Conservation (phyloP, 2,329 filamentous ascomycete genomes). For the Pestalotiopsis sp. region DNA sequence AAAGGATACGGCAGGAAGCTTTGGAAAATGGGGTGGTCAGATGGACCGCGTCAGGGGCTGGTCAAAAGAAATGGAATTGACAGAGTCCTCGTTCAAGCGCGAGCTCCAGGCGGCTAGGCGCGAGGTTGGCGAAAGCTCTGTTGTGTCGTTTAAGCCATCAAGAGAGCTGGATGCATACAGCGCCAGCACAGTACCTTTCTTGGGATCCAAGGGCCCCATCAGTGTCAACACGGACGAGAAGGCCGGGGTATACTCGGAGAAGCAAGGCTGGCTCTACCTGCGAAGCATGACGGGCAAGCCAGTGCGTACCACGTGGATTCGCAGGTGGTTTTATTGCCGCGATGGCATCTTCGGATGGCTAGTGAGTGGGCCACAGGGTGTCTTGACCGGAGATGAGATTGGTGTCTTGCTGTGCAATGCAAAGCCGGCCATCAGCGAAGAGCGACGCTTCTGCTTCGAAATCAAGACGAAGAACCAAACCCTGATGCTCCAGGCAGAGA, state of each 20-base stretch:
- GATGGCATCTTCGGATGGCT: slow-evolving; percentile 97
- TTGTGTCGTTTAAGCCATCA: slow-evolving; percentile 75
- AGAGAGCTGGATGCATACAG: slow-evolving; percentile 93
- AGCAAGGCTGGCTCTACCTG: slow-evolving; percentile 93
- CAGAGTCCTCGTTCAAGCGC: slow-evolving; percentile 80
- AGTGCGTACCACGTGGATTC: slow-evolving; percentile 84
- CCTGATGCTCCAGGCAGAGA: slow-evolving; percentile 89
- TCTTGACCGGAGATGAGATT: slow-evolving; percentile 94
- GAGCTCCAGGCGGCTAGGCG: slow-evolving; percentile 80
- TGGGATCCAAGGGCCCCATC: slow-evolving; percentile 72
- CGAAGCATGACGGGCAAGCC: slow-evolving; percentile 84
- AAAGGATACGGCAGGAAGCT: slow-evolving; percentile 65
- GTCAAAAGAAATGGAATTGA: slow-evolving; percentile 90
- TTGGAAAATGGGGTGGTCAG: slow-evolving; percentile 72
- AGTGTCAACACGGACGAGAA: slow-evolving; percentile 60
- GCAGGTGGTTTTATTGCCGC: slow-evolving; percentile 94
- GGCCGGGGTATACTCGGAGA: slow-evolving; percentile 65
- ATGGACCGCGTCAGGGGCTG: slow-evolving; percentile 92
- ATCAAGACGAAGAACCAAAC: slow-evolving; percentile 96
- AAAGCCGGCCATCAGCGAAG: slow-evolving; percentile 87
- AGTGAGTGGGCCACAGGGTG: slow-evolving; percentile 80
- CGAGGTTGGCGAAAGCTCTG: slow-evolving; percentile 79
- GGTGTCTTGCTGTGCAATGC: slow-evolving; percentile 93
- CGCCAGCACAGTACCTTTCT: slow-evolving; percentile 84
- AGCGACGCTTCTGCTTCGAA: slow-evolving; percentile 95